Conservation (phyloP, 306 rosid species). For the Lathyrus oleraceus region DNA sequence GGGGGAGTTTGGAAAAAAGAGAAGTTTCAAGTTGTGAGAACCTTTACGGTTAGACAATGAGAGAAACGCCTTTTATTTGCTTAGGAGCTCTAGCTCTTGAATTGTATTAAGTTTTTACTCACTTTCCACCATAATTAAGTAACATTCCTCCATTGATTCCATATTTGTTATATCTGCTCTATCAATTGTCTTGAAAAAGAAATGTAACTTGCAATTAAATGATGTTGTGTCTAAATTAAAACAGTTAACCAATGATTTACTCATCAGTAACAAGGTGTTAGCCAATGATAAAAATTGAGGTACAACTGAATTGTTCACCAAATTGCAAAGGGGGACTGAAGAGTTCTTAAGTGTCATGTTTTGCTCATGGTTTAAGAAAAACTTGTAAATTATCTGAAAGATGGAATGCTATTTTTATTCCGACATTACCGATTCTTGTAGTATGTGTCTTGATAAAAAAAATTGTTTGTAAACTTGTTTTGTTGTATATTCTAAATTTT, state of each 20-base stretch:
- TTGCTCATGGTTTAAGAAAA: constrained; percentile 6
- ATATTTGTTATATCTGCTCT: not conserved
- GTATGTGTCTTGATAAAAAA: not conserved
- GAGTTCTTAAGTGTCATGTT: not conserved
- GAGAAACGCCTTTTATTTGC: not conserved
- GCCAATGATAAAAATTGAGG: not conserved
- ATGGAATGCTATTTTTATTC: constrained; percentile 10
- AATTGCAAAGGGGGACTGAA: not conserved
- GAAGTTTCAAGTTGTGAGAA: not conserved
- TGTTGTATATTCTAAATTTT: not conserved
- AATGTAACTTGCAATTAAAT: constrained; percentile 1
- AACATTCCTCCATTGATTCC: not conserved
- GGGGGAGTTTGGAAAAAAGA: not conserved
- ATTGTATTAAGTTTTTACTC: not conserved
- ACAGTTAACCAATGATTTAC: constrained; percentile 2
- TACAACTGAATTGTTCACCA: not conserved
- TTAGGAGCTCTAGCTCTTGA: not conserved
- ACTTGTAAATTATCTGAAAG: constrained; percentile 1
- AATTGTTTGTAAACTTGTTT: not conserved
- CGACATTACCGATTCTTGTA: not conserved
- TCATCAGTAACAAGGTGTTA: constrained; percentile 3
- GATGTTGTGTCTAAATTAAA: constrained; percentile 11
- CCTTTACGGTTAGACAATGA: not conserved
- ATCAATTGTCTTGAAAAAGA: constrained; percentile 4
- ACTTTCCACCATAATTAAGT: not conserved